Percentiles rank a stretch among this genome's conserved stretches.
Evolutionary conservation across 2,329 filamentous ascomycete genomes (phyloP).

Genomic region (Alternaria sp.): DNA sequence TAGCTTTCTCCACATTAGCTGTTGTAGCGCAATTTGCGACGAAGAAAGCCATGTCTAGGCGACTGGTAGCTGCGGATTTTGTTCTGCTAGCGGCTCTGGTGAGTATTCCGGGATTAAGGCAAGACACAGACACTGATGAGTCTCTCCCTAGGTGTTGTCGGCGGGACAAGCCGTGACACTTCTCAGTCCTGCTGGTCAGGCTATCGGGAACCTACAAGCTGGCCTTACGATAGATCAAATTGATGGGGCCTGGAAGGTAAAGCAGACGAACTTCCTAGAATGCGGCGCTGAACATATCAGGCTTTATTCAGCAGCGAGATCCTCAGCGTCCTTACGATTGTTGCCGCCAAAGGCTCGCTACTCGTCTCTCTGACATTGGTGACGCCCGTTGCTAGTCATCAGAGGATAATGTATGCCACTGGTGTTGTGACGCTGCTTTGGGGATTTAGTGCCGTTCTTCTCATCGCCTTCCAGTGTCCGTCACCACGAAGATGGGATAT

Average conservation of each 20-base stretch:
- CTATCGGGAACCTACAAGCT: too few species aligned
- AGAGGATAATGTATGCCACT: not conserved
- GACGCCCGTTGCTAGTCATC: not conserved
- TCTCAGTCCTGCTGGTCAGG: too few species aligned
- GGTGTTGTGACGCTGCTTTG: not conserved
- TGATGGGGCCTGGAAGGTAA: not conserved
- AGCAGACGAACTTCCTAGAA: too few species aligned
- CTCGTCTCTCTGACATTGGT: not conserved
- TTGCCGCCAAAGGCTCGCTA: constrained; percentile 1
- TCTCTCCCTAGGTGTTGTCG: too few species aligned
- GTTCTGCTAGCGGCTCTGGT: not conserved
- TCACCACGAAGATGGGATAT: not conserved
- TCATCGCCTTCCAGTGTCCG: constrained; percentile 10
- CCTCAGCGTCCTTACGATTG: not conserved
- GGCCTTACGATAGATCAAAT: not conserved
- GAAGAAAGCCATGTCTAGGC: constrained; percentile 6
- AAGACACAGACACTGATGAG: too few species aligned
- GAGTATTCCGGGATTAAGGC: too few species aligned
- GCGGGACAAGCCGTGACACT: too few species aligned
- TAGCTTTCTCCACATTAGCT: constrained; percentile 4
- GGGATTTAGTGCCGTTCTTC: not conserved
- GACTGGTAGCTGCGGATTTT: not conserved
- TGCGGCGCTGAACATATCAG: not conserved
- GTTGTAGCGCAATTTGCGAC: constrained; percentile 10
- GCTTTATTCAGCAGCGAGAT: not conserved